Evolutionary conservation across 2,329 filamentous ascomycete genomes (phyloP).

Genomic region (Claviceps cyperi): DNA sequence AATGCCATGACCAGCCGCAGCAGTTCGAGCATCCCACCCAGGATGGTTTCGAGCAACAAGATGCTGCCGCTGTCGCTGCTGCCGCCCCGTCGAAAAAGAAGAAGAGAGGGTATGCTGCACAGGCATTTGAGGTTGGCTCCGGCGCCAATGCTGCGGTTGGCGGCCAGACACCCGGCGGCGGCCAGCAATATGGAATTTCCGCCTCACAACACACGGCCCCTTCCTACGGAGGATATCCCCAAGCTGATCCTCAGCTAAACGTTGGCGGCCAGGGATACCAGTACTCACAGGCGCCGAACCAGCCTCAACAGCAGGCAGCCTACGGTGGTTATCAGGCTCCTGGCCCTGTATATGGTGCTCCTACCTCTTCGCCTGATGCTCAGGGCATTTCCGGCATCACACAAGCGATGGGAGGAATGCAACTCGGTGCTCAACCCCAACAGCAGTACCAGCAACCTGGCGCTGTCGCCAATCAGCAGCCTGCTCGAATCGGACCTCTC

Average conservation of each 20-base stretch:
- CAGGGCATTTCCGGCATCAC: slow-evolving; percentile 58
- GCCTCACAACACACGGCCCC: slow-evolving; percentile 24
- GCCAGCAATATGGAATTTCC: slow-evolving; percentile 32
- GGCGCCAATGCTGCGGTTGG: slow-evolving; percentile 62
- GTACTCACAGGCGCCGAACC: slow-evolving; percentile 28
- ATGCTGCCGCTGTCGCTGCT: slow-evolving; percentile 22
- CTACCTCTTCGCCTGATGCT: slow-evolving; percentile 12
- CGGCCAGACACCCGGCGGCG: slow-evolving; percentile 26
- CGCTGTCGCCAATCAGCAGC: slow-evolving; percentile 18
- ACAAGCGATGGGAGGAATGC: slow-evolving; percentile 75
- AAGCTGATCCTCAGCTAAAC: slow-evolving; percentile 29
- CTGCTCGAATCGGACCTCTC: slow-evolving; percentile 36
- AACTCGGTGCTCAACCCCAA: slow-evolving; percentile 41
- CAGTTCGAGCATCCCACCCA: slow-evolving; percentile 26
- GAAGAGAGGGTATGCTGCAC: slow-evolving; percentile 87
- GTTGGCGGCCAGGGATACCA: slow-evolving; percentile 25
- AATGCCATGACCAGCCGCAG: slow-evolving; percentile 29
- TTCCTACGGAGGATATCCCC: slow-evolving; percentile 46
- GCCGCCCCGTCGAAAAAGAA: slow-evolving; percentile 55
- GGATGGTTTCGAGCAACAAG: slow-evolving; percentile 16
- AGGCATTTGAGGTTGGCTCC: slow-evolving; percentile 82
- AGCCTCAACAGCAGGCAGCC: slow-evolving; percentile 28
- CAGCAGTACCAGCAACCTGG: slow-evolving; percentile 36
- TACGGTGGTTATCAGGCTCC: slow-evolving; percentile 27
- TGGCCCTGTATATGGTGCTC: slow-evolving; percentile 46